Conservation (phyloP, 805 yeast species). For the Candida succiphila region DNA sequence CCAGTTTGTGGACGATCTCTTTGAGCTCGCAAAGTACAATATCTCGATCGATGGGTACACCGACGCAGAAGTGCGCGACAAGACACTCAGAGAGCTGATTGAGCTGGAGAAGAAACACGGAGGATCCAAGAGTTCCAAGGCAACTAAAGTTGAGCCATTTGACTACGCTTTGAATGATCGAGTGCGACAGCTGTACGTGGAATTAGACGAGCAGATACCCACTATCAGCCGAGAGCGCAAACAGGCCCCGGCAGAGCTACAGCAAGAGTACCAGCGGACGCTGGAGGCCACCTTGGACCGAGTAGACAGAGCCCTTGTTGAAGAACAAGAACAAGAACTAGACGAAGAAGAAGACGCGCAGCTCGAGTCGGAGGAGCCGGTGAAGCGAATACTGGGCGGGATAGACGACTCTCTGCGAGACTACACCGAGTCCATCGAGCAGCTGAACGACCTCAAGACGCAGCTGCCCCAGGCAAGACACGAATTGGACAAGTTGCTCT, state of each 20-base stretch:
- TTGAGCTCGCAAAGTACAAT: slow-evolving; percentile 48
- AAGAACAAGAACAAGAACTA: neutral
- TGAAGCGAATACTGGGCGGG: slow-evolving; percentile 16
- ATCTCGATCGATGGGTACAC: slow-evolving; percentile 56
- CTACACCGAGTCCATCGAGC: slow-evolving; percentile 11
- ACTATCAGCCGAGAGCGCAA: slow-evolving; percentile 46
- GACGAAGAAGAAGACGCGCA: neutral
- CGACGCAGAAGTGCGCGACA: too few species aligned
- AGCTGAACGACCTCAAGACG: slow-evolving; percentile 24
- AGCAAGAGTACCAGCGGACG: slow-evolving; percentile 23
- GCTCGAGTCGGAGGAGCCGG: slow-evolving; percentile 3
- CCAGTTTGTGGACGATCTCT: slow-evolving; percentile 37
- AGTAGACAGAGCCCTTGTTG: slow-evolving; percentile 3
- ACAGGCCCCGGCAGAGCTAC: slow-evolving; percentile 35
- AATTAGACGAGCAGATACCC: slow-evolving; percentile 55
- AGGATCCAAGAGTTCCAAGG: slow-evolving; percentile 7
- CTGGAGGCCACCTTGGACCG: slow-evolving; percentile 9
- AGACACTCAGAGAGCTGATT: too few species aligned
- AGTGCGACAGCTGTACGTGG: slow-evolving; percentile 44
- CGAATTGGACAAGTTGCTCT: too few species aligned
- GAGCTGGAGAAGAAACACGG: too few species aligned
- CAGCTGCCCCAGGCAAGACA: slow-evolving; percentile 20
- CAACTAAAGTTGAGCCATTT: slow-evolving; percentile 52
- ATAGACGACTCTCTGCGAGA: too few species aligned
- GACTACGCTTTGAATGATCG: slow-evolving; percentile 53